Conservation (phyloP, 139 green algal genomes). For the Coccomyxa sp. region DNA sequence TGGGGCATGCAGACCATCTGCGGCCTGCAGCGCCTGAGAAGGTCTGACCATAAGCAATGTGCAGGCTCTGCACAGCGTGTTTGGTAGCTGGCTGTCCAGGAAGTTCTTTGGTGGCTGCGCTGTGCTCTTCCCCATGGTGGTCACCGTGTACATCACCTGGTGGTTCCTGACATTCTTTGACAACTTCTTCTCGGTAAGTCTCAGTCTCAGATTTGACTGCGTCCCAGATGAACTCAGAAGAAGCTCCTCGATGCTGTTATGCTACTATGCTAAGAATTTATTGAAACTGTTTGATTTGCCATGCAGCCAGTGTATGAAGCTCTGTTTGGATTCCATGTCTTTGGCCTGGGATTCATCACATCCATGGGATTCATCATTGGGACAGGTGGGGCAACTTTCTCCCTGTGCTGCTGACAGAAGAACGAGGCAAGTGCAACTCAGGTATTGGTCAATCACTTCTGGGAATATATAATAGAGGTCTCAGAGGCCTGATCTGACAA, state of each 20-base stretch:
- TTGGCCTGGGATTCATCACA: constrained; percentile 87
- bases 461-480: too few species aligned
- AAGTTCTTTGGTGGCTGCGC: constrained; percentile 38
- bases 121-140: constrained; percentile 87
- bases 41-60: background rate
- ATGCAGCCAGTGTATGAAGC: constrained; percentile 69
- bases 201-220: background rate
- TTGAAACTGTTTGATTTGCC: too few species aligned
- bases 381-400: constrained; percentile 36
- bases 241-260: background rate
- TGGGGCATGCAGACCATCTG: too few species aligned
- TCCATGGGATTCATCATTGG: constrained; percentile 85
- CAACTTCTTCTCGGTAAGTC: constrained; percentile 79
- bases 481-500: too few species aligned
- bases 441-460: too few species aligned
- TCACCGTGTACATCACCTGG: constrained; percentile 71
- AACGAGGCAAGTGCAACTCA: too few species aligned
- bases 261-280: background rate
- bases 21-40: background rate
- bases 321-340: constrained; percentile 86
- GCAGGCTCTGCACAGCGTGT: background rate
- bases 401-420: too few species aligned
- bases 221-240: background rate
- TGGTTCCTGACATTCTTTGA: constrained; percentile 93
- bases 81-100: background rate